Conservation (phyloP, 2,329 filamentous ascomycete species). For the Colletotrichum zoysiae region DNA sequence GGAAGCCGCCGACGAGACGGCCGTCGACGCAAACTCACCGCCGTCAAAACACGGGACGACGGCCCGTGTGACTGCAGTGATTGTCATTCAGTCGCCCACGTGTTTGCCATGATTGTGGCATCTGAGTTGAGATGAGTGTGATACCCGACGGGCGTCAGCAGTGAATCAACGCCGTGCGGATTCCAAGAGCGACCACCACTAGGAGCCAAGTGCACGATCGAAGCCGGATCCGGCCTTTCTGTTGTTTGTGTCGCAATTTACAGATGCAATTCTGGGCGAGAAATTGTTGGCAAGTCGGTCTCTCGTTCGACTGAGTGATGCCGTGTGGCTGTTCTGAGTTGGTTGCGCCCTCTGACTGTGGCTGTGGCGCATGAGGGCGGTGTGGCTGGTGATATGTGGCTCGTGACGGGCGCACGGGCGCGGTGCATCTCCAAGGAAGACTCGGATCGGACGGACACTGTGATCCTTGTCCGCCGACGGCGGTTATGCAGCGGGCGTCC, state of each 20-base stretch:
- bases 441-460: no score
- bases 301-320: background rate
- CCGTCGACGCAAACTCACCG: background rate
- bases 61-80: background rate
- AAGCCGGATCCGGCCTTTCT: background rate
- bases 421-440: background rate
- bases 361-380: background rate
- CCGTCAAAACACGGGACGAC: background rate
- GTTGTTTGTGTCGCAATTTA: fast-evolving
- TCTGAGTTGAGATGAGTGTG: background rate
- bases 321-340: background rate
- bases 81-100: background rate
- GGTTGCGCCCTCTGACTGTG: background rate
- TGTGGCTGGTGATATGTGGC: background rate
- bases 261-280: background rate
- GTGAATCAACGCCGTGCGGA: background rate
- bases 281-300: background rate
- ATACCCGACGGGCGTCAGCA: fast-evolving
- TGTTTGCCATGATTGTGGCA: background rate
- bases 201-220: no score
- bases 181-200: no score
- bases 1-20: background rate
- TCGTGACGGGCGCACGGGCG: no score
- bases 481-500: background rate
- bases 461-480: background rate